phyloP scores from a whole-genome alignment of 2,329 filamentous ascomycete genomes.

The Colletotrichum sp. region DNA sequence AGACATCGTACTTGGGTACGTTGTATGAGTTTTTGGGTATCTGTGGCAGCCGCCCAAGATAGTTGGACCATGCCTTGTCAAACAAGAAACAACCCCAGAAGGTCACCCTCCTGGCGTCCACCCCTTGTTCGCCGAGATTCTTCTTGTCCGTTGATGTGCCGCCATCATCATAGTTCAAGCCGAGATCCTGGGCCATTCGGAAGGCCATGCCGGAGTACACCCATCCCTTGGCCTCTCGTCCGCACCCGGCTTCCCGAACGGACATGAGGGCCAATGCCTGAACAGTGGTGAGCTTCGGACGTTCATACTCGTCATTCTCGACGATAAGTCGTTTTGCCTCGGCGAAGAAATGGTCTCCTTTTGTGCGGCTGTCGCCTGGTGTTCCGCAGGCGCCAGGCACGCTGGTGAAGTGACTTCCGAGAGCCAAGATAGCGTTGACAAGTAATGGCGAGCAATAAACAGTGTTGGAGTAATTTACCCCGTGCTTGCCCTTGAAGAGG shows the following conservation, averaged over 20 bases:
- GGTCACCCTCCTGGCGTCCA: conserved; percentile 88
- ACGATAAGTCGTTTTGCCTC: conserved; percentile 90
- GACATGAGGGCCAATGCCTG: conserved; percentile 96
- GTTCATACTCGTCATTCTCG: conserved; percentile 92
- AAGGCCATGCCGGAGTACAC: conserved; percentile 99
- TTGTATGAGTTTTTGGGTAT: conserved; percentile 80
- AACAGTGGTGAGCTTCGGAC: conserved; percentile 85
- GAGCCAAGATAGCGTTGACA: conserved; percentile 91
- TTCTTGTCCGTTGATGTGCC: conserved; percentile 64
- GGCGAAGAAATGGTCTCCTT: conserved; percentile 94
- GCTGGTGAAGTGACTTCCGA: conserved; percentile 92
- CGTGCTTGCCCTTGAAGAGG: conserved; percentile 74
- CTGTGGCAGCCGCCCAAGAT: conserved; percentile 89
- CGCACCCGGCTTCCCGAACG: conserved; percentile 92
- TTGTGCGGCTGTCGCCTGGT: conserved; percentile 79
- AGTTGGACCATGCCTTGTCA: conserved; percentile 99
- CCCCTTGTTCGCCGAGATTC: conserved; percentile 76
- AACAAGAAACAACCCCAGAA: conserved; percentile 99
- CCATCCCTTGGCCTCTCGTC: conserved; percentile 94
- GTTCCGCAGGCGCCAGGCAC: conserved; percentile 74
- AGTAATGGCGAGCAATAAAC: conserved; percentile 87
- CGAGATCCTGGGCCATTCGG: conserved; percentile 94
- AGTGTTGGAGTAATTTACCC: conserved; percentile 55
- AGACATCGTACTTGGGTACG: conserved; percentile 88
- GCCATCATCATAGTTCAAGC: conserved; percentile 83